Base-by-base conservation (phyloP, 306 rosid genomes). In the Prinsepia uniflora region DNA sequence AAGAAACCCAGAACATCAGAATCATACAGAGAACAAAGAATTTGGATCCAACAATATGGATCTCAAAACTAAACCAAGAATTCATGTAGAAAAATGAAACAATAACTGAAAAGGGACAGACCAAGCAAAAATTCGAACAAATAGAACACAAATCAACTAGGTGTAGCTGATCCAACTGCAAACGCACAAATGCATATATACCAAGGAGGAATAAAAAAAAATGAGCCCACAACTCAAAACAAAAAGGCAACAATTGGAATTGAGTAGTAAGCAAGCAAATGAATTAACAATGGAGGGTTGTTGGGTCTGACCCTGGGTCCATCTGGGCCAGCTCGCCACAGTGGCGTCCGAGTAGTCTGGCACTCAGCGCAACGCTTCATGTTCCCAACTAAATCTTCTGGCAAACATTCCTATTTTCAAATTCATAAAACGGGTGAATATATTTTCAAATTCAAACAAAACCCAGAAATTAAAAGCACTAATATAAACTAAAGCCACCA, bases 281-380 rank as follows among this genome's bases (percentile, higher is more conserved):
- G 6, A 49, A 47, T 4, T 19, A 12, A 46, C 30, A 18, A 22
- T 5, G 49, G 13, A 52, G 18, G 60, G 50, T 4, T 46, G 56
- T 17, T 17, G 5, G 68, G 47, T 73, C 54, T 72, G 46, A 86
- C 98, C 96, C 86, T 92, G 36, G 94, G 92, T 9, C 98, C 88
- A 78, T 89, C 87, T 6, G 96, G 96, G 60, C 96, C 98, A 62
- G 75, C 87, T 65, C 96, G 80, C 98, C 98, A 92, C 14, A 92
- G 75, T 30, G 98, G 96, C 5, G 98, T 90, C 59, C 78, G 85
- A 6, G 91, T 88, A 68, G 96, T 78, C 71, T 80, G 82, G 87
- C 96, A 92, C 48, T 81, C 82, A 34, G 75, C 12, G 36, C 96
- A 92, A 49, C 76, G 77, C 70, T 79, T 92, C 65, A 79, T 76